Evolutionary conservation across 2,329 filamentous ascomycete genomes (phyloP).

Genomic region (Sordariomycetes sp.): DNA sequence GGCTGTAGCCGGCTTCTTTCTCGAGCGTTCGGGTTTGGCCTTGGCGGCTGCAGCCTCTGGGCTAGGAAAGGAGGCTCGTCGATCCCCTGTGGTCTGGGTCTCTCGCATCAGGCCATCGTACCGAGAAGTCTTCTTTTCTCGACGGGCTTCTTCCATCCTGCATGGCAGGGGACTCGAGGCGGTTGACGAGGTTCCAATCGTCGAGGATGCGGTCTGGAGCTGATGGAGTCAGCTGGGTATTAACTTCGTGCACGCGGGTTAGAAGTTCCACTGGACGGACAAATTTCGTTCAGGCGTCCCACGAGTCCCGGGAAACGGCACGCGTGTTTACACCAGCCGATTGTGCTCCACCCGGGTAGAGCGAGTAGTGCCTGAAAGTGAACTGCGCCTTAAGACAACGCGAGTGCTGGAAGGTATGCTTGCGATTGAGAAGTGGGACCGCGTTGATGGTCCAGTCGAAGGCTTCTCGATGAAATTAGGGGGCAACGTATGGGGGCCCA

Average conservation of each 20-base stretch:
- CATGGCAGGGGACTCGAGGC: background rate
- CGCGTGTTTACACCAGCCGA: background rate
- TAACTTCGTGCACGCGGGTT: background rate
- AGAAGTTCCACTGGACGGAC: background rate
- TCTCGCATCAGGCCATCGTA: background rate
- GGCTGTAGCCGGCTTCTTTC: conserved; percentile 35
- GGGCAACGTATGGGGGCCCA: background rate
- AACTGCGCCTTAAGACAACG: too few species aligned
- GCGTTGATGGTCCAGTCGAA: background rate
- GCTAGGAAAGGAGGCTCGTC: background rate
- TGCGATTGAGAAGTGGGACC: background rate
- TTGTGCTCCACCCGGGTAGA: background rate
- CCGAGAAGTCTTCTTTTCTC: background rate
- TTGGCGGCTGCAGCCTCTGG: background rate
- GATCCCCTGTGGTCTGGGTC: background rate
- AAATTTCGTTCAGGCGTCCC: background rate
- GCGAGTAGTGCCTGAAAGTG: background rate
- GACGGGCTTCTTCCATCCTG: background rate
- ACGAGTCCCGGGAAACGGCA: background rate
- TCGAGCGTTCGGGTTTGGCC: background rate
- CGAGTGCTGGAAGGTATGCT: too few species aligned
- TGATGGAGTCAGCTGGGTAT: background rate
- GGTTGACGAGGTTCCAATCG: background rate
- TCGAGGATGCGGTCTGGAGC: background rate
- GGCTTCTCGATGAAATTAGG: background rate